Percentiles rank a stretch among this genome's conserved stretches.
Conservation (phyloP, 2,329 filamentous ascomycete genomes). For the Cladophialophora carrionii region DNA sequence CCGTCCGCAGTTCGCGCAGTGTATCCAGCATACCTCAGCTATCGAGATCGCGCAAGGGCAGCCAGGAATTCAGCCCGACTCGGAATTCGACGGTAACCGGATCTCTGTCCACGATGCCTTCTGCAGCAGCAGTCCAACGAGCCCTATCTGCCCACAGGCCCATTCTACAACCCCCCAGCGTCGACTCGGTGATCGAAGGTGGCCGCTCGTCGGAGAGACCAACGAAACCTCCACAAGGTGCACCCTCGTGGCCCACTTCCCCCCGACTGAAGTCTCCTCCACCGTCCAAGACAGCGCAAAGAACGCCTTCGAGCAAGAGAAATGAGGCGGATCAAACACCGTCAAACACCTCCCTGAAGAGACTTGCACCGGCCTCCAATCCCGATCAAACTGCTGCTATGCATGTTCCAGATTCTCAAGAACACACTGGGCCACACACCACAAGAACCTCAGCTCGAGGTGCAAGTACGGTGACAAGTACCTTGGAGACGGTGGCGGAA, state of each 20-base stretch:
- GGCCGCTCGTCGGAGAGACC: slow-evolving; percentile 68
- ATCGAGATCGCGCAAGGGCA: slow-evolving; percentile 67
- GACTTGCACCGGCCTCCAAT: slow-evolving; percentile 36
- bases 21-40: slow-evolving; percentile 40
- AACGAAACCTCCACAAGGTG: slow-evolving; percentile 51
- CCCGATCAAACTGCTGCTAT: slow-evolving; percentile 31
- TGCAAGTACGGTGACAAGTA: slow-evolving; percentile 62
- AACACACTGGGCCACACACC: slow-evolving; percentile 47
- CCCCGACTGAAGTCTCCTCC: slow-evolving; percentile 78
- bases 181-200: slow-evolving; percentile 65
- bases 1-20: slow-evolving; percentile 32
- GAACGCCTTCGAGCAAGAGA: slow-evolving; percentile 45
- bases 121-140: slow-evolving; percentile 66
- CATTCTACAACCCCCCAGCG: slow-evolving; percentile 62
- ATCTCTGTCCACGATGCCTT: slow-evolving; percentile 53
- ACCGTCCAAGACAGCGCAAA: slow-evolving; percentile 54
- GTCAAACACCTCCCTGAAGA: slow-evolving; percentile 58
- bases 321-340: slow-evolving; percentile 51
- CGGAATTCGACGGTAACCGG: slow-evolving; percentile 52
- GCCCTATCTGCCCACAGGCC: slow-evolving; percentile 70
- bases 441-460: slow-evolving; percentile 64
- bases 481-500: slow-evolving; percentile 89
- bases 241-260: slow-evolving; percentile 74
- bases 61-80: slow-evolving; percentile 67
- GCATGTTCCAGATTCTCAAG: slow-evolving; percentile 32